Evolutionary conservation across 2,329 filamentous ascomycete species (phyloP).

Genomic region (Pseudodiploospora longispora): DNA sequence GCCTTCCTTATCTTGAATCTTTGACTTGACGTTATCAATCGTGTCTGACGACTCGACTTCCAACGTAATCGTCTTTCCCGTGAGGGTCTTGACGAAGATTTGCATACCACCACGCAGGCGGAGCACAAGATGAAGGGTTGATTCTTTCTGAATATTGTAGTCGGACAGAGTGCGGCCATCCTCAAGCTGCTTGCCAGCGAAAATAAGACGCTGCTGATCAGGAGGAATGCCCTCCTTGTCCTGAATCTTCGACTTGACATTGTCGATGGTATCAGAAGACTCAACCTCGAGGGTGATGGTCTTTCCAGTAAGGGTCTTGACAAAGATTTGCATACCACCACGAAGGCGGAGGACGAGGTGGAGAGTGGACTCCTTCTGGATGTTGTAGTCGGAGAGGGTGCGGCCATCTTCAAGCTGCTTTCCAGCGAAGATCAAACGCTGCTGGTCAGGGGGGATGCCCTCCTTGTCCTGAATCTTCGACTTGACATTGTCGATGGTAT

Average conservation of each 20-base stretch:
- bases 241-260: conserved; percentile 98
- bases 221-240: conserved; percentile 99
- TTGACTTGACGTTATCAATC: conserved; percentile 89
- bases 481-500: conserved; percentile 97
- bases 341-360: conserved; percentile 68
- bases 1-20: conserved; percentile 90
- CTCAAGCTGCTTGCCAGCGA: conserved; percentile 92
- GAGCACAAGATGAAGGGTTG: conserved; percentile 75
- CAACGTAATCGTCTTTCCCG: conserved; percentile 89
- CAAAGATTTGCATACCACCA: conserved; percentile 61
- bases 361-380: conserved; percentile 59
- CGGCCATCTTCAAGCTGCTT: conserved; percentile 92
- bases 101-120: conserved; percentile 87
- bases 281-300: conserved; percentile 99
- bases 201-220: conserved; percentile 93
- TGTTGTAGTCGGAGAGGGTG: conserved; percentile 48
- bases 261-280: conserved; percentile 99
- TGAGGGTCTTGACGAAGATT: conserved; percentile 80
- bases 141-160: conserved; percentile 96
- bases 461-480: conserved; percentile 98
- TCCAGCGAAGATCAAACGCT: conserved; percentile 91
- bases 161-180: conserved; percentile 84
- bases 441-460: conserved; percentile 92
- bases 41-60: conserved; percentile 86
- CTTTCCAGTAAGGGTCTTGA: conserved; percentile 93